These are phyloP conservation scores for Anthoceros angustus DNA, from an alignment of 225 moss, liverwort and hornwort genomes.

Conservation along the genomic window DNA sequence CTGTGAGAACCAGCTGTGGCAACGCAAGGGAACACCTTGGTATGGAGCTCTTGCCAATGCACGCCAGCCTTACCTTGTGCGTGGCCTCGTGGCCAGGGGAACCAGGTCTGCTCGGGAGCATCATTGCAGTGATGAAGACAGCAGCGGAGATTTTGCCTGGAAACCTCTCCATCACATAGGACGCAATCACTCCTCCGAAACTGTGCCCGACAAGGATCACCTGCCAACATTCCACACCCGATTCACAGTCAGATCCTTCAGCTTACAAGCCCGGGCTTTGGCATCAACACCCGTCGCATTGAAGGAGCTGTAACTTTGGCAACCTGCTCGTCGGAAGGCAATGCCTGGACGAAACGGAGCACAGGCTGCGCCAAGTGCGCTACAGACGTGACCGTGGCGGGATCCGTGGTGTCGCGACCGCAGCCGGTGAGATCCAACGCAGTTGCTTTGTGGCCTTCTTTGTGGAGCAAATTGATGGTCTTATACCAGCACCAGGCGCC, in stretches of 20 bases:
- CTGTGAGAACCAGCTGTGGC: not conserved
- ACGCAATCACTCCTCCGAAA: not conserved
- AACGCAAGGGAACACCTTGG: not conserved
- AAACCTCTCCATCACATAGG: not conserved
- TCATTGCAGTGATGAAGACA: not conserved
- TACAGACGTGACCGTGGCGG: not conserved
- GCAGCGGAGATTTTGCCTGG: not conserved
- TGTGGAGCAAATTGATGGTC: conserved; percentile 10
- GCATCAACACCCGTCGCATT: not conserved
- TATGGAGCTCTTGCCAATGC: not conserved
- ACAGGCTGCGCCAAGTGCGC: not conserved
- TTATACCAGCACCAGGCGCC: conserved; percentile 27
- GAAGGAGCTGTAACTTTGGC: not conserved
- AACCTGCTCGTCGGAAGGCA: not conserved
- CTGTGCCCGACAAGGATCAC: not conserved
- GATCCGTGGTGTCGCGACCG: conserved; percentile 11
- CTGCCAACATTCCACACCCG: not conserved
- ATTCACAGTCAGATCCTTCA: not conserved
- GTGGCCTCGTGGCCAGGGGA: not conserved
- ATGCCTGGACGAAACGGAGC: not conserved
- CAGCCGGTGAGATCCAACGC: conserved; percentile 17
- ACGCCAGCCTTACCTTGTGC: not conserved
- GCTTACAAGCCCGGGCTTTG: not conserved
- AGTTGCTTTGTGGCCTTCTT: conserved; percentile 11
- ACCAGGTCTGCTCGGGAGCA: not conserved